These are phyloP conservation scores for Adansonia digitata DNA, from an alignment of 345 rosid species.

Conservation along the genomic window DNA sequence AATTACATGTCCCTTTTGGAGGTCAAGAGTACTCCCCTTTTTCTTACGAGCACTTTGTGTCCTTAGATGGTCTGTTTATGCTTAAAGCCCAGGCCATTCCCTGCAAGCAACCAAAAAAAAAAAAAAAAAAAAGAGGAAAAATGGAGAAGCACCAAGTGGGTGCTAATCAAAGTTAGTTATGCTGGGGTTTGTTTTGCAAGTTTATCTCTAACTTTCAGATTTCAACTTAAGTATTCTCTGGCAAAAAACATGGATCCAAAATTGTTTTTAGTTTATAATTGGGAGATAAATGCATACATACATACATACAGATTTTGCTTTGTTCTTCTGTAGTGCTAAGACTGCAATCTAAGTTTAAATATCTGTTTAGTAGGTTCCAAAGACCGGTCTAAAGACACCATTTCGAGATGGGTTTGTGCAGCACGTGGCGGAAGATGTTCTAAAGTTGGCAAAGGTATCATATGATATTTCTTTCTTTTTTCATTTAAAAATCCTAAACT, in stretches of 20 bases:
- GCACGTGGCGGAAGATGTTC: conserved; percentile 81
- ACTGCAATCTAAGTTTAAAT: conserved; percentile 16
- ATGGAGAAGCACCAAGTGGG: background rate
- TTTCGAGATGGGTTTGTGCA: conserved; percentile 75
- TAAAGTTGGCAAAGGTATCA: conserved; percentile 67
- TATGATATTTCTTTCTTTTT: background rate
- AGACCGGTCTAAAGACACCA: conserved; percentile 77
- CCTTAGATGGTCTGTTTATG: background rate
- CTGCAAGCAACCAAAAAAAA: no score
- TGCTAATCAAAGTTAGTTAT: background rate
- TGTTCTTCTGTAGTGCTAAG: background rate
- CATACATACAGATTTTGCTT: background rate
- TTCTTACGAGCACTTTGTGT: background rate
- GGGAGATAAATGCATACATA: conserved; percentile 2
- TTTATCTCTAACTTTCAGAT: background rate
- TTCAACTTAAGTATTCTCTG: background rate
- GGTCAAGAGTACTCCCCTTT: background rate
- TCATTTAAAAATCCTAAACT: background rate
- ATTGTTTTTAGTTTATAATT: background rate
- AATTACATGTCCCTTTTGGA: background rate
- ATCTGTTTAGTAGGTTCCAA: conserved; percentile 62
- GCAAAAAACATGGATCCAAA: background rate
- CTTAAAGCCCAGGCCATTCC: background rate
- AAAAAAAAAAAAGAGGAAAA: background rate
- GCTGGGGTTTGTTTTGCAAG: background rate